Evolutionary conservation across 352 stramenopile species (phyloP).

Genomic region (Salisapilia sapeloensis): DNA sequence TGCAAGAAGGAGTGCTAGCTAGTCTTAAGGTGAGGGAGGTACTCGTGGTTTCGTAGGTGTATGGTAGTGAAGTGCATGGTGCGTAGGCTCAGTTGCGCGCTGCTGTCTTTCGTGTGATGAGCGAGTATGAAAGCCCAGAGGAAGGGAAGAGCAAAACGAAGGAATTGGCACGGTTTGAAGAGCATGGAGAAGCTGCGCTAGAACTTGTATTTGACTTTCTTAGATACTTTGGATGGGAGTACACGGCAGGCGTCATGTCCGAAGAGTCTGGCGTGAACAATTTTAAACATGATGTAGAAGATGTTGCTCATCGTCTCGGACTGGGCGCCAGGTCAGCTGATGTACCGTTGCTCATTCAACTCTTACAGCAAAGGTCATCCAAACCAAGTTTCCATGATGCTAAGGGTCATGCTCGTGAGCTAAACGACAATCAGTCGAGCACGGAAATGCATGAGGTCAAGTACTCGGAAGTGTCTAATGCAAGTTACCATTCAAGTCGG

Average conservation of each 20-base stretch:
- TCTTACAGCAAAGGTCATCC: constrained; percentile 3
- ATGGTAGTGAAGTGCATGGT: too few relatives aligned
- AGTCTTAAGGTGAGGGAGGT: constrained; percentile 39
- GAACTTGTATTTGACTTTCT: constrained; percentile 41
- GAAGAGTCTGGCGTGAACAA: not conserved
- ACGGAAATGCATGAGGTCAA: too few relatives aligned
- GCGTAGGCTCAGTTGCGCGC: constrained; percentile 42
- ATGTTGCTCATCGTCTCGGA: too few relatives aligned
- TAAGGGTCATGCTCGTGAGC: constrained; percentile 1
- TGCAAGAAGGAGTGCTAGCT: constrained; percentile 38
- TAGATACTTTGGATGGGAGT: constrained; percentile 33
- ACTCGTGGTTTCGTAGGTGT: too few relatives aligned
- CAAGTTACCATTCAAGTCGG: too few relatives aligned
- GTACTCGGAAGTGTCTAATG: too few relatives aligned
- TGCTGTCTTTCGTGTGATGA: constrained; percentile 64
- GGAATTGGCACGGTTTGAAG: constrained; percentile 8
- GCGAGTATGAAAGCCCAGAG: constrained; percentile 11
- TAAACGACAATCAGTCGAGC: too few relatives aligned
- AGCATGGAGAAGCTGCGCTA: constrained; percentile 14
- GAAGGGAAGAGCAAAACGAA: constrained; percentile 2
- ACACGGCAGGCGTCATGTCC: constrained; percentile 14
- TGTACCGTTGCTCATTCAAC: constrained; percentile 10
- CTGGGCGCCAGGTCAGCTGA: constrained; percentile 1
- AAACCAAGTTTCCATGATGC: not conserved
- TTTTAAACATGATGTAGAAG: constrained; percentile 4